Evolutionary conservation across 768 basidiomycete species (phyloP).

Genomic region (Psilocybe subaeruginosa): DNA sequence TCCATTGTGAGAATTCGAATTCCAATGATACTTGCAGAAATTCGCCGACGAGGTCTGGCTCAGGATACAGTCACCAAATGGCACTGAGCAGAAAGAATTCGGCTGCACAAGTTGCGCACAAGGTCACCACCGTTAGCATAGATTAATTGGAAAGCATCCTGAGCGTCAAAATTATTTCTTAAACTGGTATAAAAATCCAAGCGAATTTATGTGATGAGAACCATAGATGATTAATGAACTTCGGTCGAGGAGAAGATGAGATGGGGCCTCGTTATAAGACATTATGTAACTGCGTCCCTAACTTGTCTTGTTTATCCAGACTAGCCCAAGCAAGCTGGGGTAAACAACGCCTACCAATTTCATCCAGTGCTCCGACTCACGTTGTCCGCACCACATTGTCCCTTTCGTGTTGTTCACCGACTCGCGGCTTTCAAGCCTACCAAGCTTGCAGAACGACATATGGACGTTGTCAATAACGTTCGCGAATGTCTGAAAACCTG

Average conservation of each 20-base stretch:
- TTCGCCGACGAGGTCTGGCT: background rate
- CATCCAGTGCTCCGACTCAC: slow-evolving; percentile 12
- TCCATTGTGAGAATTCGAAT: background rate
- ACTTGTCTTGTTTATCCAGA: slow-evolving; percentile 12
- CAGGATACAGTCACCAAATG: background rate
- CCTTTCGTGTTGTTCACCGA: slow-evolving; percentile 12
- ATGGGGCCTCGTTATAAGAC: background rate
- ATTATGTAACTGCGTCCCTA: background rate
- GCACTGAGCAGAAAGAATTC: background rate
- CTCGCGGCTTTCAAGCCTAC: background rate
- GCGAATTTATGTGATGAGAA: too few relatives aligned
- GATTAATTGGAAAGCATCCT: too few relatives aligned
- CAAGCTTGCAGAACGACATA: slow-evolving; percentile 25
- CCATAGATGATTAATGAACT: too few relatives aligned
- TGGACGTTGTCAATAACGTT: slow-evolving; percentile 65
- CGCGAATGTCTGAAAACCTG: slow-evolving; percentile 54
- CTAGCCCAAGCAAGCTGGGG: slow-evolving; percentile 17
- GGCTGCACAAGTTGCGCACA: background rate
- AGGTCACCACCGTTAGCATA: too few relatives aligned
- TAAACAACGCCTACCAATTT: slow-evolving; percentile 21
- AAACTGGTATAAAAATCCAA: too few relatives aligned
- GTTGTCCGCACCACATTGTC: slow-evolving; percentile 6
- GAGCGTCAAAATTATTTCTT: too few relatives aligned
- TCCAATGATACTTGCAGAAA: background rate
- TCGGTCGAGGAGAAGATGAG: too few relatives aligned